Conservation (phyloP, 1,284 basidiomycete genomes). For the Cutaneotrichosporon spelunceum region DNA sequence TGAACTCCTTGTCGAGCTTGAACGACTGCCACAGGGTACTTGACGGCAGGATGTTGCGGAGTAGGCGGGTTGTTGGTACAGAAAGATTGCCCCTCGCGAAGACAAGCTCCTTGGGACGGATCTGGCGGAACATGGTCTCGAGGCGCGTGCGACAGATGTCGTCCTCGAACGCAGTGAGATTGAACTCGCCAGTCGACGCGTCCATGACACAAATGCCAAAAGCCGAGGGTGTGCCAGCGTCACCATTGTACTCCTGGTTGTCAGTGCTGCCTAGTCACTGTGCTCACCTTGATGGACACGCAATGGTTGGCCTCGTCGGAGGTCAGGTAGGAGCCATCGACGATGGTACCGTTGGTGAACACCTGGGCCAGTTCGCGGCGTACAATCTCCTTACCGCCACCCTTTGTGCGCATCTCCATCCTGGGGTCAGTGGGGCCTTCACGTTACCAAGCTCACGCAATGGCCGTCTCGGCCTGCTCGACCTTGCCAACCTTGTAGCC, state of each 20-base stretch:
- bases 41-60: conserved; percentile 73
- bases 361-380: conserved; percentile 89
- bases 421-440: conserved; percentile 19
- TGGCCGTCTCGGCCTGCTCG: conserved; percentile 92
- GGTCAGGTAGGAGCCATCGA: conserved; percentile 81
- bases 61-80: conserved; percentile 70
- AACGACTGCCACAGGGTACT: conserved; percentile 84
- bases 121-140: conserved; percentile 89
- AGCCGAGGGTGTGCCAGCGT: conserved; percentile 35
- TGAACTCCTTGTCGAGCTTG: conserved; percentile 67
- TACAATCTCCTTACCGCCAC: conserved; percentile 62
- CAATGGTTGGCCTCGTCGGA: conserved; percentile 96
- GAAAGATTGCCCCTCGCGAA: conserved; percentile 88
- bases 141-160: conserved; percentile 87
- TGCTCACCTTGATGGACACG: conserved; percentile 71
- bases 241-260: conserved; percentile 40
- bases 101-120: conserved; percentile 88
- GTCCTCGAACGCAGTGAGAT: conserved; percentile 83
- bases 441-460: conserved; percentile 49
- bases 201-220: conserved; percentile 96
- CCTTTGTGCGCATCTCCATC: conserved; percentile 58
- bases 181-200: conserved; percentile 94
- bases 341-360: conserved; percentile 93
- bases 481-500: conserved; percentile 97
- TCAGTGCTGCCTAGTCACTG: neutral